Evolutionary conservation across 805 yeast species (phyloP).

Genomic region (Cyberlindnera suaveolens): DNA sequence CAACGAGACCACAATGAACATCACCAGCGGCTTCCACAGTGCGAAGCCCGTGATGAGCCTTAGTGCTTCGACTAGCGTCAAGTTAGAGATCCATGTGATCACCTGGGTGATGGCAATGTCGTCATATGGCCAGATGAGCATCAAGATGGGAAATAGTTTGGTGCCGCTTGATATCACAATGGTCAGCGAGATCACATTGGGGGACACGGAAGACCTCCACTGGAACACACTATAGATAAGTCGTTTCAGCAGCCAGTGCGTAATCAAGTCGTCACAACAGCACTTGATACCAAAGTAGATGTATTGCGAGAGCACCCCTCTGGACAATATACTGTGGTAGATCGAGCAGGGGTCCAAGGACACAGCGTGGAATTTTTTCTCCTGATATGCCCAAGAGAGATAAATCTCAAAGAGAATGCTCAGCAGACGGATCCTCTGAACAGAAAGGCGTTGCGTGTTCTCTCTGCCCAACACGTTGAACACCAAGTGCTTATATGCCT

Average conservation of each 20-base stretch:
- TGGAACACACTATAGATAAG: conserved; percentile 18
- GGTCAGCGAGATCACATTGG: conserved; percentile 51
- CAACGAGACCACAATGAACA: conserved; percentile 9
- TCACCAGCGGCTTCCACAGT: conserved; percentile 1
- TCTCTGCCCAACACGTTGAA: conserved; percentile 49
- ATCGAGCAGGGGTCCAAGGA: conserved; percentile 1
- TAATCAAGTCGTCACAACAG: conserved; percentile 36
- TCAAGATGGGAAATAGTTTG: conserved; percentile 81
- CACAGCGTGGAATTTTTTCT: conserved; percentile 35
- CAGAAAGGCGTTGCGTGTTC: conserved; percentile 1
- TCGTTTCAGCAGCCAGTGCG: conserved; percentile 33
- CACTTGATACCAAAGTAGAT: conserved; percentile 48
- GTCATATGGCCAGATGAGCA: conserved; percentile 97
- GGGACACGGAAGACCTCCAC: conserved; percentile 25
- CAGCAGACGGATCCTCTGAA: conserved; percentile 50
- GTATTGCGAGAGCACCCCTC: conserved; percentile 45
- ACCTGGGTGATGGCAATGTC: conserved; percentile 56
- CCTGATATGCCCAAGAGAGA: conserved; percentile 87
- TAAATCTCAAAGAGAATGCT: conserved; percentile 82
- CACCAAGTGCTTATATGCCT: conserved; percentile 81
- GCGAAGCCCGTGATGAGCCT: conserved; percentile 34
- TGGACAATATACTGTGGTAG: background rate
- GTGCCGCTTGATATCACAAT: conserved; percentile 72
- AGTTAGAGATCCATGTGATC: conserved; percentile 53
- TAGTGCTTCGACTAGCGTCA: conserved; percentile 63